Conservation (phyloP, 345 rosid species). For the Lumnitzera littorea region DNA sequence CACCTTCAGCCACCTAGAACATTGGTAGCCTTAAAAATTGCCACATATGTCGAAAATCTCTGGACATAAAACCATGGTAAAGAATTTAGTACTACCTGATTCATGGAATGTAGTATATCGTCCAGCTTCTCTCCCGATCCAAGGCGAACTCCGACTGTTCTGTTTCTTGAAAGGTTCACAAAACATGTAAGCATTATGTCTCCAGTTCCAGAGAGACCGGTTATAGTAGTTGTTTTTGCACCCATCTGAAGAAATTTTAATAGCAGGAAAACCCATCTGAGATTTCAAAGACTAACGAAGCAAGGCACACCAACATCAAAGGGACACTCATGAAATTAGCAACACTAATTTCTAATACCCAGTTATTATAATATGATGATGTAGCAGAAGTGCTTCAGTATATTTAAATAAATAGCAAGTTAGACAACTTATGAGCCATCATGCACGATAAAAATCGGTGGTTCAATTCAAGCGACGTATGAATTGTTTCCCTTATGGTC, state of each 20-base stretch:
- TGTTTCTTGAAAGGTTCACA: constrained; percentile 86
- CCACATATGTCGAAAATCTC: background rate
- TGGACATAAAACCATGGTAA: background rate
- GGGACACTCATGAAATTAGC: constrained; percentile 1
- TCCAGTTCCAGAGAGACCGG: constrained; percentile 91
- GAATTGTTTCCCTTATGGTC: too few relatives aligned
- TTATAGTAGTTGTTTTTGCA: constrained; percentile 80
- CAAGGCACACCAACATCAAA: background rate
- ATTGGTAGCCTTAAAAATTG: constrained; percentile 1
- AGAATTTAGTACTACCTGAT: constrained; percentile 48
- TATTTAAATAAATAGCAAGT: too few relatives aligned
- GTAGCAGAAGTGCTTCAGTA: too few relatives aligned
- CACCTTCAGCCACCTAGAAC: constrained; percentile 85
- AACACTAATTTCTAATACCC: background rate
- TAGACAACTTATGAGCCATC: too few relatives aligned
- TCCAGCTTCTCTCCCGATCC: constrained; percentile 92
- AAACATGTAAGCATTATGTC: constrained; percentile 96
- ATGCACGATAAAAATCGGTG: too few relatives aligned
- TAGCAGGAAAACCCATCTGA: background rate
- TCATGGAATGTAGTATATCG: constrained; percentile 73
- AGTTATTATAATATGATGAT: too few relatives aligned
- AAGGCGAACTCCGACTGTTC: constrained; percentile 82
- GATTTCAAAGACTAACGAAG: background rate
- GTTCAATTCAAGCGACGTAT: too few relatives aligned
- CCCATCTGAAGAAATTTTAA: constrained; percentile 58